Base-by-base conservation (phyloP, 768 basidiomycete genomes). In the Kwoniella europaea region DNA sequence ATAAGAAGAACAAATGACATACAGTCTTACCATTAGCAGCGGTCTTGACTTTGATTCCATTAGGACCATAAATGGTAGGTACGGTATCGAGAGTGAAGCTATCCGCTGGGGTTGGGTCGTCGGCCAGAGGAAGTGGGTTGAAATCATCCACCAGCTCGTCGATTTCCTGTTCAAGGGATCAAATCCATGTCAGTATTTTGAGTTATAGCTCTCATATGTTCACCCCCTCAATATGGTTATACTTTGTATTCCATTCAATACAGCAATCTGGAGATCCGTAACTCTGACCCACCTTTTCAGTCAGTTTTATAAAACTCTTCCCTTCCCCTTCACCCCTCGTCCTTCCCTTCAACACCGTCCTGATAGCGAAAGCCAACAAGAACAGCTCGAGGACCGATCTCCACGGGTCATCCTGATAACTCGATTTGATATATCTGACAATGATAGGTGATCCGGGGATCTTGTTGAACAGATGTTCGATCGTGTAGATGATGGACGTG, bases 61-160 rank as follows among this genome's bases (percentile, higher is more conserved):
- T 91, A 2, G 90, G 87, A 4, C 96, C 96, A 65, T 88, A 80
- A 70, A 97, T 88, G 70, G 94, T 82, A 12, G 94, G 94, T 0
- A 94, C 87, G 1, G 89, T 86, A 18, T 86, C 87, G n/a, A 96
- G 86, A 68, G 93, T 91, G 35, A 87, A 84, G 63, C 88, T 86
- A 71, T 94, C 91, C 53, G 85, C 84, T 4, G 84, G 85, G 46
- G 92, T 85, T 5, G 91, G 89, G 52, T 86, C 87, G 41, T 82
- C 79, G 3, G 87, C 89, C 10, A 99, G 87, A 9, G 92, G 89
- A 71, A 95, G 92, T 0, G 97, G 97, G 2, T 85, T 86, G 93
- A 94, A 99, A 83, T 98, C 97, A 63, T 93, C 91, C 1, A 99
- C 94, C 29, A 98, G 88, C 80, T 98, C 97, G 80, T 98, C 90